Evolutionary conservation across 352 stramenopile genomes (phyloP).

Genomic region (Pythium guiyangense): DNA sequence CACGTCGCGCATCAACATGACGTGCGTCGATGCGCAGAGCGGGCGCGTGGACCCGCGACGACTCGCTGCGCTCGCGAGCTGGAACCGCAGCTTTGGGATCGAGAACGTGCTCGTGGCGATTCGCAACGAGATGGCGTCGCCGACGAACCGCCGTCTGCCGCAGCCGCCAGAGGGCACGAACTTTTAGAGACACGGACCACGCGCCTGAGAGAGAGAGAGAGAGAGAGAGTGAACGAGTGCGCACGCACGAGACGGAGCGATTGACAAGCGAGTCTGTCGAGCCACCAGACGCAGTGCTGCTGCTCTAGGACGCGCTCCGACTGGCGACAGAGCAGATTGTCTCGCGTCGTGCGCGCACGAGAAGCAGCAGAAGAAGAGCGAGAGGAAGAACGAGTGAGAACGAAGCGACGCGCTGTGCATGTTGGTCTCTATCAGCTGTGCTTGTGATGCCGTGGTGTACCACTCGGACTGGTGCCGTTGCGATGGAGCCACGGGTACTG

Average conservation of each 20-base stretch:
- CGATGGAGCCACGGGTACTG: constrained; percentile 26
- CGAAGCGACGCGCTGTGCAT: constrained; percentile 3
- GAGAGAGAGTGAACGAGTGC: background rate
- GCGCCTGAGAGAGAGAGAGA: background rate
- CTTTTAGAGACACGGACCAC: constrained; percentile 69
- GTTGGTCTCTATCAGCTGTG: background rate
- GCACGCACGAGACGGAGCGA: constrained; percentile 3
- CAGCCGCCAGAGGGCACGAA: constrained; percentile 88
- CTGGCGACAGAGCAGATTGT: too few relatives aligned
- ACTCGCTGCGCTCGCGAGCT: constrained; percentile 63
- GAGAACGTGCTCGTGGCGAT: constrained; percentile 88
- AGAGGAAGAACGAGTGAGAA: constrained; percentile 9
- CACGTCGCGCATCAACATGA: constrained; percentile 97
- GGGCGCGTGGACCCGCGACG: constrained; percentile 78
- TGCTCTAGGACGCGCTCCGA: too few relatives aligned
- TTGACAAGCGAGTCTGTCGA: background rate
- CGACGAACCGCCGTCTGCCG: constrained; percentile 86
- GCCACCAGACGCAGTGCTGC: background rate
- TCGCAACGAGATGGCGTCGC: constrained; percentile 86
- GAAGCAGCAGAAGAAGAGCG: background rate
- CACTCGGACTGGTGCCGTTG: background rate
- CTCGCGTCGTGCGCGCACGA: too few relatives aligned
- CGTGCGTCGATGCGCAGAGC: constrained; percentile 90
- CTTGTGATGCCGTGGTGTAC: background rate
- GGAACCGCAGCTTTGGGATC: constrained; percentile 88